Percentiles rank a stretch among this genome's conserved stretches.
Evolutionary conservation across 139 green algal genomes (phyloP).

Genomic region (Nannochloris sp.): DNA sequence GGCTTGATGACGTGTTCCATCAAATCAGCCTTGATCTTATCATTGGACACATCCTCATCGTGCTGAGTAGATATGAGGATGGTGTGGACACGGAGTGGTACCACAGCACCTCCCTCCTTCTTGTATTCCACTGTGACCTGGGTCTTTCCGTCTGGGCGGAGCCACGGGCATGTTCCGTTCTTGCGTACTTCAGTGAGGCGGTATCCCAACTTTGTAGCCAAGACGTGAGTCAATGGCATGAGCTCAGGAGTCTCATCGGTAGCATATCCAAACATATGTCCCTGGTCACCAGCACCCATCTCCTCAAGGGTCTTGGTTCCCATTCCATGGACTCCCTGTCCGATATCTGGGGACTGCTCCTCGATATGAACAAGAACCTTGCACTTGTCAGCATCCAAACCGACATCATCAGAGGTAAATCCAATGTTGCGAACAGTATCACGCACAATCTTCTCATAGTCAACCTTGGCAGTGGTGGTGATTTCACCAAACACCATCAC

Average conservation of each 20-base stretch:
- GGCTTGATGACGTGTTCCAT: slow-evolving; percentile 99
- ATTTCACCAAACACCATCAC: slow-evolving; percentile 99
- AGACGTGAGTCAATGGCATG: slow-evolving; percentile 98
- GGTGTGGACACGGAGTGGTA: slow-evolving; percentile 94
- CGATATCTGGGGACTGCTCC: slow-evolving; percentile 99
- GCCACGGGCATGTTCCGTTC: slow-evolving; percentile 83
- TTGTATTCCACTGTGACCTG: slow-evolving; percentile 99
- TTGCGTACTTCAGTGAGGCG: slow-evolving; percentile 82
- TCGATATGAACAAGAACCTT: slow-evolving; percentile 98
- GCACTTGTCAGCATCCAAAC: slow-evolving; percentile 93
- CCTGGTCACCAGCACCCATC: slow-evolving; percentile 97
- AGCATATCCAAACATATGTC: slow-evolving; percentile 99
- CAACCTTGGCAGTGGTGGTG: slow-evolving; percentile 97
- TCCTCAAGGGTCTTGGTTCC: slow-evolving; percentile 98
- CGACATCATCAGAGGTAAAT: slow-evolving; percentile 89
- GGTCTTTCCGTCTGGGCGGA: slow-evolving; percentile 98
- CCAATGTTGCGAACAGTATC: slow-evolving; percentile 78
- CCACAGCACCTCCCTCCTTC: slow-evolving; percentile 78
- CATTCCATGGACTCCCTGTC: slow-evolving; percentile 96
- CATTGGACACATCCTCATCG: slow-evolving; percentile 85
- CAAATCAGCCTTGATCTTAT: slow-evolving; percentile 90
- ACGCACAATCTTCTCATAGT: slow-evolving; percentile 90
- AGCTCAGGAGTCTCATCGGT: slow-evolving; percentile 97
- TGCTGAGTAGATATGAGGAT: slow-evolving; percentile 99
- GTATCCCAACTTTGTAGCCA: slow-evolving; percentile 90